These are phyloP conservation scores for Friedmanniomyces endolithicus DNA, from an alignment of 495 filamentous ascomycete genomes.

Conservation along the genomic window DNA sequence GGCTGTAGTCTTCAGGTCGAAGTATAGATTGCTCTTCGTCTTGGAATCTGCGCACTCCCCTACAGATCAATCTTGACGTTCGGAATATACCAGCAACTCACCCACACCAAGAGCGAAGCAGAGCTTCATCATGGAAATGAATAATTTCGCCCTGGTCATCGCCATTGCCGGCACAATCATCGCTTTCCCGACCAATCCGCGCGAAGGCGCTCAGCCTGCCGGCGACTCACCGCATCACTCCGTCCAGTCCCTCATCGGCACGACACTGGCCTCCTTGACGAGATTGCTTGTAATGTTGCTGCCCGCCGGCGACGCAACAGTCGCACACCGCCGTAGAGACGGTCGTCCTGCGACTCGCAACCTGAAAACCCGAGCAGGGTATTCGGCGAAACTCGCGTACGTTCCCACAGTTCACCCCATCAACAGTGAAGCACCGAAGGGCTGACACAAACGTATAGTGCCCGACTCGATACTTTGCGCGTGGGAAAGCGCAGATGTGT, in stretches of 20 bases:
- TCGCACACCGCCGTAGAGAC: too few relatives aligned
- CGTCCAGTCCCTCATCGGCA: too few relatives aligned
- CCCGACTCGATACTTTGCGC: background rate
- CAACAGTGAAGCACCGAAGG: too few relatives aligned
- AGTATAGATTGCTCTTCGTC: too few relatives aligned
- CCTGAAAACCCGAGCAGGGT: background rate
- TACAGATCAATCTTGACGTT: too few relatives aligned
- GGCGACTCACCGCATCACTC: too few relatives aligned
- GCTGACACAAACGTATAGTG: background rate
- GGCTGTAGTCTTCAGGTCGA: too few relatives aligned
- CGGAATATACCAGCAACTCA: background rate
- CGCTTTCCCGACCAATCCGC: background rate
- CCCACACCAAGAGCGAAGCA: background rate
- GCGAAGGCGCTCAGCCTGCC: too few relatives aligned
- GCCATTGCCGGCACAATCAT: background rate
- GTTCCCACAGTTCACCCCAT: background rate
- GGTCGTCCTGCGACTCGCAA: background rate
- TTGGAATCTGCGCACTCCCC: too few relatives aligned
- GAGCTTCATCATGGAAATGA: background rate
- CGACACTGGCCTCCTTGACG: too few relatives aligned
- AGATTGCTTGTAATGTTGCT: too few relatives aligned
- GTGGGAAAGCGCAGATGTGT: background rate
- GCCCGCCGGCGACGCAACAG: too few relatives aligned
- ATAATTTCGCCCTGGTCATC: background rate
- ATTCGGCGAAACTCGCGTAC: background rate